Base-by-base conservation (phyloP, 352 stramenopile species). In the Halophytophthora polymorphica region DNA sequence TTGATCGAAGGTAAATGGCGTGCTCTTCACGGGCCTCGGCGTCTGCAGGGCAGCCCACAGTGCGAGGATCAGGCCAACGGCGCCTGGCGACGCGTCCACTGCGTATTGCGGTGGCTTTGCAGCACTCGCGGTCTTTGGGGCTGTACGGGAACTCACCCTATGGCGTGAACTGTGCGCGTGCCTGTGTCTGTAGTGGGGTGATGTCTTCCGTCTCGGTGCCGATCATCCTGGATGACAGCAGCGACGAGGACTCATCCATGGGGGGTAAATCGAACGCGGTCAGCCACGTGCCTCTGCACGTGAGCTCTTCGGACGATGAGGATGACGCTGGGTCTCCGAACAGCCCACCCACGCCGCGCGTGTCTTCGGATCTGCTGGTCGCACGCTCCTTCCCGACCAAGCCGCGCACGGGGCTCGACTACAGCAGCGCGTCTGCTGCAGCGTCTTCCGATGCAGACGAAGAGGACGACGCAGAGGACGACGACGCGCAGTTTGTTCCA, bases 151-250 rank as follows among this genome's bases (percentile, higher is more conserved):
- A 52, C 37, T 58, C 45, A 61, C 38, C 23, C 25, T 50, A 45
- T 58, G 17, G 47, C 14, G 22, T 45, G 34, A 23, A 43, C 40
- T 45, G 6, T 22, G 22, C 3, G 2, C 35, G 71, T 8, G 25
- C 8, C 4, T 31, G 25, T 31, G 8, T 8, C 8, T 31, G 25
- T 8, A 31, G 25, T 31, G 25, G 4, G 4, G 58, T 31, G 45
- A 40, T 67, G 55, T 61, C 59, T 51, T 11, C 36, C 46, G 10
- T 55, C 31, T 66, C 69, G 19, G 59, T 79, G 18, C 25, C 25
- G 25, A 82, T 84, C 43, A 51, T 77, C 29, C 29, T 84, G n/a
- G 70, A 82, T 42, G 73, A 81, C 31, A 77, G 61, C 13, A 77
- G 61, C 21, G 71, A 81, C 37, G 73, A 79, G n/a, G 70, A 74